Base-by-base conservation (phyloP, 257 asterid genomes). In the Solanum sitiens region DNA sequence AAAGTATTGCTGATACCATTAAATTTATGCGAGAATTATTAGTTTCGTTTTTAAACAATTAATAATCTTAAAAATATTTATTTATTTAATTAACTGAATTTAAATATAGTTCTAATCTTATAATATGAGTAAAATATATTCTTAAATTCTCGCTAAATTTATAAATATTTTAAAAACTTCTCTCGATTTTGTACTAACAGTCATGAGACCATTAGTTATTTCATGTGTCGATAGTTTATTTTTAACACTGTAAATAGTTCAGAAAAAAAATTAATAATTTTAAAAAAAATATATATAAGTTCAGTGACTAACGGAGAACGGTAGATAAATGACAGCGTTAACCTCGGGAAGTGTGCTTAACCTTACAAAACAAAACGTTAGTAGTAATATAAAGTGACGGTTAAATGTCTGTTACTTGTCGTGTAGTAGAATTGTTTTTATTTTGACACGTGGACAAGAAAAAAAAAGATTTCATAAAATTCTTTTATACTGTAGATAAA, bases 31-130 rank as follows among this genome's bases (percentile, higher is more conserved):
- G 0, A 7, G n/a, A 56, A 7, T 56, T 56, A 20, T 56, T 20
- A 20, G 5, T 56, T 56, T 56, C 0, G 0, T 56, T 8, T 56
- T 20, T 0, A 20, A 56, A 20, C 2, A 20, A 20, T 20, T 20
- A 20, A 56, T 4, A 7, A 2, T 1, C 0, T 56, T 56, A 7
- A 20, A 56, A 20, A 20, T 0, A 1, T 1, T 56, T 20, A 56
- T 56, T 20, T 56, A 56, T 6, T 56, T 56, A 2, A 3, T 20
- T 9, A 56, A 56, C 1, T 56, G 5, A 56, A 3, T 56, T 56
- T 56, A 56, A 56, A 56, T 56, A 56, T 0, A 56, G 0, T 11
- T 0, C 0, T 8, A 4, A 56, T 56, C 0, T 20, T 20, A 11
- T 7, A 56, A 56, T 23, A 56, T 7, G 65, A 56, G 4, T 1